Conservation (phyloP, 2,329 filamentous ascomycete genomes). For the Ophiostoma perfectum region DNA sequence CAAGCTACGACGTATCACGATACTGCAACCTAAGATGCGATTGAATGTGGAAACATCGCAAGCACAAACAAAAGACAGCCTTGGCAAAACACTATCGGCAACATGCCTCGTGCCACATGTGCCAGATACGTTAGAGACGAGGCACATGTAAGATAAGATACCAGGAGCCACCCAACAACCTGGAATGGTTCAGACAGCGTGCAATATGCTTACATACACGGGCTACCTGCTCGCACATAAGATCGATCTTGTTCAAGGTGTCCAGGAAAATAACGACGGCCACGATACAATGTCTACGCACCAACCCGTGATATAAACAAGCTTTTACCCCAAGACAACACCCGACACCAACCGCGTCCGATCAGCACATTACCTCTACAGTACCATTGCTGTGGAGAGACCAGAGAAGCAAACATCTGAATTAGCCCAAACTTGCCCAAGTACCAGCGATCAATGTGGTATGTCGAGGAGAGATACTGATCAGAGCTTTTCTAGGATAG, state of each 20-base stretch:
- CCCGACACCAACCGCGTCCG: background rate
- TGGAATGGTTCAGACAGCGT: background rate
- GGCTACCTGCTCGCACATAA: background rate
- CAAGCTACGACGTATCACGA: background rate
- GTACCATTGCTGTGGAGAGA: background rate
- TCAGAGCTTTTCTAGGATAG: background rate
- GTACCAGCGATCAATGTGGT: background rate
- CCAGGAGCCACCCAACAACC: background rate
- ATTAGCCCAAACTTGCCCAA: too few relatives aligned
- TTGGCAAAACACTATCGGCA: conserved; percentile 2
- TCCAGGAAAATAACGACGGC: too few relatives aligned
- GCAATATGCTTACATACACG: background rate
- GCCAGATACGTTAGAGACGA: background rate
- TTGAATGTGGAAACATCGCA: background rate
- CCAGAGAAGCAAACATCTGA: background rate
- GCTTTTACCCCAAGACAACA: background rate
- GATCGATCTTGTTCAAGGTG: background rate
- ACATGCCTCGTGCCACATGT: background rate
- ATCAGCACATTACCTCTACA: background rate
- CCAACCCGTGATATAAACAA: background rate
- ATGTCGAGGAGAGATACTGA: background rate
- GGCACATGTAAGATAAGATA: background rate
- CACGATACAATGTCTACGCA: background rate
- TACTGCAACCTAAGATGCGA: background rate
- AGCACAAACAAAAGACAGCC: background rate